These are phyloP conservation scores for Phytophthora agathidicida DNA, from an alignment of 352 stramenopile species.

Conservation along the genomic window DNA sequence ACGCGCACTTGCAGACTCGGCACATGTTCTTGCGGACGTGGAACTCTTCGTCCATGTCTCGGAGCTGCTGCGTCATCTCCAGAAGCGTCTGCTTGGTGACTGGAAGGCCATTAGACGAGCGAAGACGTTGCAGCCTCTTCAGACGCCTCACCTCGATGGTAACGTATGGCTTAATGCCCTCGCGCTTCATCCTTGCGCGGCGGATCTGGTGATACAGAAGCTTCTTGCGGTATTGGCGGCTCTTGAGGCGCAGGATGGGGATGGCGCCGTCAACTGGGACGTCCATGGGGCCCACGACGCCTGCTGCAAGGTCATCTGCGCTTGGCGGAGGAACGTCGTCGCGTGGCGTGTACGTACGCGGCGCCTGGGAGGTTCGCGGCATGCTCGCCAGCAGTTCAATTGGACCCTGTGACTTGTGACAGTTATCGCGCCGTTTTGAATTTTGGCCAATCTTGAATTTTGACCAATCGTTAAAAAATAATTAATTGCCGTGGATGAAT, in stretches of 20 bases:
- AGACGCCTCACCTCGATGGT: neutral
- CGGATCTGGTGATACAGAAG: too few relatives aligned
- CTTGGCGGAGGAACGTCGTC: slow-evolving; percentile 3
- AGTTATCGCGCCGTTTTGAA: neutral
- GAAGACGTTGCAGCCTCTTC: slow-evolving; percentile 10
- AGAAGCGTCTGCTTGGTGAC: slow-evolving; percentile 8
- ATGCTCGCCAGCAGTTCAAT: slow-evolving; percentile 17
- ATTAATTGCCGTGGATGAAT: neutral
- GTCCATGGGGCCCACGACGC: slow-evolving; percentile 16
- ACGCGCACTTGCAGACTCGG: slow-evolving; percentile 7
- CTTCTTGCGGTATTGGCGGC: slow-evolving; percentile 1
- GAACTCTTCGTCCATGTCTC: slow-evolving; percentile 30
- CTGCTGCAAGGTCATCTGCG: slow-evolving; percentile 1
- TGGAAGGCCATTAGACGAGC: slow-evolving; percentile 20
- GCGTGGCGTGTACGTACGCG: neutral
- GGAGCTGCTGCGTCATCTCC: slow-evolving; percentile 5
- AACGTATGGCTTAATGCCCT: neutral
- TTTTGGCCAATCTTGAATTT: neutral
- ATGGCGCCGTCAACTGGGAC: slow-evolving; percentile 9
- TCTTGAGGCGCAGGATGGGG: slow-evolving; percentile 11
- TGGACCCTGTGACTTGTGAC: slow-evolving; percentile 25
- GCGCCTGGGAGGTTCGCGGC: neutral
- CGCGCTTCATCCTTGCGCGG: neutral
- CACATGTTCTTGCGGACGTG: slow-evolving; percentile 24
- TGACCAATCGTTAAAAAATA: too few relatives aligned